phyloP scores from a whole-genome alignment of 1,284 basidiomycete species.

The Fomitopsis schrenkii region DNA sequence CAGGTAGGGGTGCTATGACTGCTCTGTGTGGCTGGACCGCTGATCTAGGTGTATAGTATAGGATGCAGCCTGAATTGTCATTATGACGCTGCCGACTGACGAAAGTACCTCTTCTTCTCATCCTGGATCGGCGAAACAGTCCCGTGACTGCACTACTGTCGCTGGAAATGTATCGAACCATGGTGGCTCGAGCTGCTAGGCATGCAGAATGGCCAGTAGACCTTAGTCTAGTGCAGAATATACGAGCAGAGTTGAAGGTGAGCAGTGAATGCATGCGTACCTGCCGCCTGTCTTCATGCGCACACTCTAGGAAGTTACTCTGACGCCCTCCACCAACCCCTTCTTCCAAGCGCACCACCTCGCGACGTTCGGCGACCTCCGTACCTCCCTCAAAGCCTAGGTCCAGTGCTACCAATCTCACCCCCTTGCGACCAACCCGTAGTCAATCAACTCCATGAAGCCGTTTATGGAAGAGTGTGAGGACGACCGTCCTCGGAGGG shows the following conservation, averaged over 20 bases:
- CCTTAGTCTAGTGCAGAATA: slow-evolving; percentile 79
- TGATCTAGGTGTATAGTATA: slow-evolving; percentile 44
- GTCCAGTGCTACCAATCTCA: slow-evolving; percentile 92
- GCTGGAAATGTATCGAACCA: slow-evolving; percentile 99
- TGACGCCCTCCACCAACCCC: slow-evolving; percentile 88
- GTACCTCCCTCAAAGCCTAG: slow-evolving; percentile 89
- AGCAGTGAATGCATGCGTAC: slow-evolving; percentile 16
- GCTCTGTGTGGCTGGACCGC: not conserved
- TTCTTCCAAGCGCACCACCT: slow-evolving; percentile 94
- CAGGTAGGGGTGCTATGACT: slow-evolving; percentile 45
- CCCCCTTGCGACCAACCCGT: slow-evolving; percentile 73
- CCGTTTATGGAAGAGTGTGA: slow-evolving; percentile 97
- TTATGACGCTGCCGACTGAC: slow-evolving; percentile 78
- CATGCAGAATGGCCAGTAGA: slow-evolving; percentile 92
- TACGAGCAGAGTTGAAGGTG: slow-evolving; percentile 82
- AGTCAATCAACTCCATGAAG: slow-evolving; percentile 97
- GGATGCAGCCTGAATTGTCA: slow-evolving; percentile 64
- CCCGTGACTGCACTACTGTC: slow-evolving; percentile 97
- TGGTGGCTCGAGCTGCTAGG: slow-evolving; percentile 97
- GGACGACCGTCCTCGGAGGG: no score
- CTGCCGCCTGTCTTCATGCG: not conserved
- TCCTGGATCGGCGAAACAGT: slow-evolving; percentile 92
- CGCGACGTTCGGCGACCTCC: slow-evolving; percentile 96
- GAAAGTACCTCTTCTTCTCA: slow-evolving; percentile 74
- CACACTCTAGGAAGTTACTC: slow-evolving; percentile 80